Percentiles rank a stretch among this genome's conserved stretches.
These are phyloP conservation scores for Boehmeria nivea DNA, from an alignment of 306 rosid species.

Conservation along the genomic window DNA sequence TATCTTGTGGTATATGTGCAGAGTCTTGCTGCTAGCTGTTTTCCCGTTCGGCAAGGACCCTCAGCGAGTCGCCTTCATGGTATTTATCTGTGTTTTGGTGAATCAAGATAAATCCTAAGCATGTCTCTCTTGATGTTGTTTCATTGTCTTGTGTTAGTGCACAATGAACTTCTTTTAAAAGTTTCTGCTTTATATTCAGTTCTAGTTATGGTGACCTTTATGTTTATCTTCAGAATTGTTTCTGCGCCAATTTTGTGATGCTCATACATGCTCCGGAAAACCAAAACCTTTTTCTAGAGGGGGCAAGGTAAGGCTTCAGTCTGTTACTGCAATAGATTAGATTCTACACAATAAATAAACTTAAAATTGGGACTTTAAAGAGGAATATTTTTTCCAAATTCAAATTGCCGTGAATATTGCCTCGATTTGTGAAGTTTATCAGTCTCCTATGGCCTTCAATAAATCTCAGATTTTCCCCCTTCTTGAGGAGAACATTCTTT, in stretches of 20 bases:
- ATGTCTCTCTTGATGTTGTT: no score
- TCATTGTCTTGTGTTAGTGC: no score
- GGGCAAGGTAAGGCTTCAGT: slow-evolving; percentile 62
- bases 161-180: slow-evolving; percentile 1
- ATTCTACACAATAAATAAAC: slow-evolving; percentile 1
- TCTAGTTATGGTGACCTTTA: slow-evolving; percentile 24
- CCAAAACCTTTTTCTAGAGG: slow-evolving; percentile 79
- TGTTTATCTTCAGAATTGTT: slow-evolving; percentile 57
- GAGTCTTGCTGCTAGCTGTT: slow-evolving; percentile 81
- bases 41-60: slow-evolving; percentile 57
- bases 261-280: slow-evolving; percentile 81
- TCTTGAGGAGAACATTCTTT: no score
- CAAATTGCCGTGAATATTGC: no score
- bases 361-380: no score
- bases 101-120: no score
- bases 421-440: no score
- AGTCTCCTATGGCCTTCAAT: no score
- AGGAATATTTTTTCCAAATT: background rate
- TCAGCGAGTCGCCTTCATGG: slow-evolving; percentile 84
- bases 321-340: background rate
- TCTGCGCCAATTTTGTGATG: slow-evolving; percentile 88
- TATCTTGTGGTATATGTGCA: slow-evolving; percentile 22
- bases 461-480: no score
- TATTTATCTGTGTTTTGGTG: slow-evolving; percentile 25
- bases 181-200: background rate